A percentile compares a stretch with the other conserved stretches of the same genome.
Evolutionary conservation across 2,329 filamentous ascomycete species (phyloP).

Genomic region (Epichloe gansuensis): DNA sequence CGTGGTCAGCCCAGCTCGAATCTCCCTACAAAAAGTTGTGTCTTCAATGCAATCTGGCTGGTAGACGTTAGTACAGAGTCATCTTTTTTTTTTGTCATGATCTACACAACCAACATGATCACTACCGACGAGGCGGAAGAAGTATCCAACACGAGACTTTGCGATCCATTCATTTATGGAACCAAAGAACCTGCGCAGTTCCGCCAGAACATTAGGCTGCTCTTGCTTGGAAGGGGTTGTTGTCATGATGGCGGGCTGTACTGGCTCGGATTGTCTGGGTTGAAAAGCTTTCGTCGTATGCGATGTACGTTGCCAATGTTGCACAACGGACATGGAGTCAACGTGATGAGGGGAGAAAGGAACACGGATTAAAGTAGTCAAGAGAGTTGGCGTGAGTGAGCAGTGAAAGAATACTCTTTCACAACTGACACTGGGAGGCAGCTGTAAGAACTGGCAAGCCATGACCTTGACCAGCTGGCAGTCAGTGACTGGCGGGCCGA

Average conservation of each 20-base stretch:
- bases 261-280: neutral
- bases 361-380: neutral
- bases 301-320: neutral
- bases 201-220: slow-evolving; percentile 1
- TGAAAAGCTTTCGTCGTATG: neutral
- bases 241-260: neutral
- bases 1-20: slow-evolving; percentile 69
- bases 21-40: slow-evolving; percentile 61
- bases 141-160: slow-evolving; percentile 3
- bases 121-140: slow-evolving; percentile 5
- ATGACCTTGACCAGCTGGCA: neutral
- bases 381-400: neutral
- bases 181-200: slow-evolving; percentile 46
- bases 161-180: slow-evolving; percentile 2
- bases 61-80: neutral
- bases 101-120: slow-evolving; percentile 1
- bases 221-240: slow-evolving; percentile 3
- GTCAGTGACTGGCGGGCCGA: neutral
- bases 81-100: neutral
- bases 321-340: neutral
- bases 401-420: neutral
- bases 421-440: neutral
- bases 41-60: slow-evolving; percentile 55
- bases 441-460: neutral
- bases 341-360: neutral